Base-by-base conservation (phyloP, 208 protist genomes). In the Vickermania ingenoplastis region DNA sequence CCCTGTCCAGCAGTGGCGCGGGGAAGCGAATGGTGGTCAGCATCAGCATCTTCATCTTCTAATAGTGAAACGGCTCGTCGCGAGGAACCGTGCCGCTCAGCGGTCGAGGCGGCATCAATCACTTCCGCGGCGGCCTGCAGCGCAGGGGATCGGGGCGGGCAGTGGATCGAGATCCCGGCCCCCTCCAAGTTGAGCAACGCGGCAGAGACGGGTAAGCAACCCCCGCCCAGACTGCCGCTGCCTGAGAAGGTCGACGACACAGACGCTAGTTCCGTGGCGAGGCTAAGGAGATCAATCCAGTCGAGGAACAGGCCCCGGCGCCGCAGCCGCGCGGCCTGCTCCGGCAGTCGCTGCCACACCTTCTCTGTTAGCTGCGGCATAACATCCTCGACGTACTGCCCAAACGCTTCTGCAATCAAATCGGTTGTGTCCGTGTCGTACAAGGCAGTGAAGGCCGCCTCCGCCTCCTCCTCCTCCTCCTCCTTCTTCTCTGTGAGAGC, bases 321-420 rank as follows among this genome's bases (percentile, higher is more conserved):
- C 28, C 77, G 72, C 17, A 94, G 73, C 23, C 67, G 75, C 17
- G 65, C 64, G 45, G 69, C 77, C 51, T 89, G 81, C 63, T 94
- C 83, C 1, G 88, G 88, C 45, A 94, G 59, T 2, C 73, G 75
- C 1, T 75, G 69, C 84, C 88, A 94, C 27, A 94, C 78, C 55
- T 79, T 86, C 25, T 77, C 66, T 1, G 76, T 63, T 2, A 94
- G 67, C 53, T 84, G 79, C 22, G 88, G 84, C 23, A 83, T 74
- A 1, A 74, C 67, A 54, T 94, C 82, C 27, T 27, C 24, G 2
- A 89, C 68, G 57, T 82, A 90, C 7, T 67, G 61, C 0, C 59
- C 50, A n/a, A 94, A 77, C 49, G 77, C 64, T 28, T 63, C 60
- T 23, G 71, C 69, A 22, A 68, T 62, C 3, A 78, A 59, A 14